Evolutionary conservation across 192 early-diverging fungal genomes (phyloP).

Genomic region (Umbelopsis sp.): DNA sequence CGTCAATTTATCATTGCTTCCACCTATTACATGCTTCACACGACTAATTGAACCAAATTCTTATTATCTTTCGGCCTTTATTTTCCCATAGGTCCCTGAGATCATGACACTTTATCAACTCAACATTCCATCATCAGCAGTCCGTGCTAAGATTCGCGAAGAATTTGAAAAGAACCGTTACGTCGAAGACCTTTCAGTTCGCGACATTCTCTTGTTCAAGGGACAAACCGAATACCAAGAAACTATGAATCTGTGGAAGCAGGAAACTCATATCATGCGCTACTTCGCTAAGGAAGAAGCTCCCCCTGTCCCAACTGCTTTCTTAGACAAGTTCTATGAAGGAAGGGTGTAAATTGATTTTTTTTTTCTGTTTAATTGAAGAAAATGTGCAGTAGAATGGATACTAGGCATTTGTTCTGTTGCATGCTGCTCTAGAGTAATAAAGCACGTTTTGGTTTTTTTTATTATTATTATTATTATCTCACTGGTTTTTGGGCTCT

Average conservation of each 20-base stretch:
- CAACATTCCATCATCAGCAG: slow-evolving; percentile 66
- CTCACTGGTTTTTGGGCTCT: neutral
- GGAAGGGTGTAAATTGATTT: slow-evolving; percentile 49
- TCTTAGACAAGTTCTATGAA: slow-evolving; percentile 82
- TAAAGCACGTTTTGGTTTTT: slow-evolving; percentile 11
- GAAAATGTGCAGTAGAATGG: neutral
- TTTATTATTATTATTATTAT: neutral
- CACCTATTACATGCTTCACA: neutral
- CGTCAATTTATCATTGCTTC: neutral
- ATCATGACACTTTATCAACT: slow-evolving; percentile 75
- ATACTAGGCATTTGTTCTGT: neutral
- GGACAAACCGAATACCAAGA: slow-evolving; percentile 87
- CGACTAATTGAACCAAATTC: neutral
- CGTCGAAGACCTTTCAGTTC: slow-evolving; percentile 71
- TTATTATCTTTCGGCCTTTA: neutral
- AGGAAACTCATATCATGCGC: slow-evolving; percentile 82
- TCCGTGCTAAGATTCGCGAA: slow-evolving; percentile 85
- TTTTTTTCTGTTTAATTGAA: neutral
- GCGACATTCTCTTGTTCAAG: slow-evolving; percentile 88
- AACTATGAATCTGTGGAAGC: slow-evolving; percentile 93
- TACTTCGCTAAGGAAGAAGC: slow-evolving; percentile 83
- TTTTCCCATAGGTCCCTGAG: slow-evolving; percentile 60
- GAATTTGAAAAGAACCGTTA: slow-evolving; percentile 86
- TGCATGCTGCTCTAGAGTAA: slow-evolving; percentile 16
- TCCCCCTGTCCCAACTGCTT: slow-evolving; percentile 66